Conservation (phyloP, 495 filamentous ascomycete species). For the Lasiosphaeria ovina region DNA sequence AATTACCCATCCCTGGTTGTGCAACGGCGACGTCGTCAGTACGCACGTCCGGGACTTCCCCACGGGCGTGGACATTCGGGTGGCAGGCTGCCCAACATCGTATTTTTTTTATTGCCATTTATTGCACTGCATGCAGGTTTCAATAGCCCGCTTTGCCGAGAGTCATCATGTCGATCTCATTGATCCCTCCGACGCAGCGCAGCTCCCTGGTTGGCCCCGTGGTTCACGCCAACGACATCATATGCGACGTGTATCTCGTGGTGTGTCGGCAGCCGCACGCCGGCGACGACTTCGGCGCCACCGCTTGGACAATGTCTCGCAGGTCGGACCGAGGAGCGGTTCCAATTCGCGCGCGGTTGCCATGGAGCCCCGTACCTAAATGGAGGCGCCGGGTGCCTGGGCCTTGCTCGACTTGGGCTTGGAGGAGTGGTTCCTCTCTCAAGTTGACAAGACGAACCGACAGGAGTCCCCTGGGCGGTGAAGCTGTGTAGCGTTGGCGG, state of each 20-base stretch:
- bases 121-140: too few relatives aligned
- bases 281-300: neutral
- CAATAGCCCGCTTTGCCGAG: too few relatives aligned
- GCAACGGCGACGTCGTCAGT: too few relatives aligned
- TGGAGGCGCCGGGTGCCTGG: neutral
- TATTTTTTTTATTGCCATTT: neutral
- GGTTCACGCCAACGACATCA: neutral
- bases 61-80: conserved; percentile 4
- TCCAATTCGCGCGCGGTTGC: neutral
- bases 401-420: neutral
- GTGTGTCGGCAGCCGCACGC: neutral
- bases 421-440: neutral
- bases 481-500: neutral
- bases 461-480: neutral
- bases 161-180: too few relatives aligned
- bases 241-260: neutral
- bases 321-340: neutral
- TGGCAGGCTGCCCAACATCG: neutral
- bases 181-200: too few relatives aligned
- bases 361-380: too few relatives aligned
- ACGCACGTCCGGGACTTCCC: conserved; percentile 11
- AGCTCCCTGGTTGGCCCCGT: neutral
- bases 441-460: neutral
- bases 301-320: neutral
- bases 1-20: too few relatives aligned